A percentile compares a stretch with the other conserved stretches of the same genome.
Conservation (phyloP, 164 flowering plant species). For the Tinospora cordifolia region DNA sequence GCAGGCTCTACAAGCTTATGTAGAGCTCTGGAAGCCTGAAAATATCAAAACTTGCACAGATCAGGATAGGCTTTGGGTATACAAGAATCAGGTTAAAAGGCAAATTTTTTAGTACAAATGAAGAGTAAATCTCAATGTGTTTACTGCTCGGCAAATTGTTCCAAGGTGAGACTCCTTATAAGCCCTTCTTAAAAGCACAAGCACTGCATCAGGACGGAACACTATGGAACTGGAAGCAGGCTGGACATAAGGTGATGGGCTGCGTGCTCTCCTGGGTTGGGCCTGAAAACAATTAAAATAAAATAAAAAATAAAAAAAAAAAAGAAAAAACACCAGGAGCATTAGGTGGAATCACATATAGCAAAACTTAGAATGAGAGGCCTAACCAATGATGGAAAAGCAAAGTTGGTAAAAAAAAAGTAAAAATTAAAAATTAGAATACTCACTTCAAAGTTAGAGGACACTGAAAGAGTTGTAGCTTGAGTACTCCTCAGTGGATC, state of each 20-base stretch:
- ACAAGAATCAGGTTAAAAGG: not conserved
- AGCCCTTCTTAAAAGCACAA: slow-evolving; percentile 66
- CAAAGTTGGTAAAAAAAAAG: not conserved
- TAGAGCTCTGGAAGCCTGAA: slow-evolving; percentile 62
- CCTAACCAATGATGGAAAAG: not conserved
- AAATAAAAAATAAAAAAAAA: no score
- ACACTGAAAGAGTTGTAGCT: slow-evolving; percentile 53
- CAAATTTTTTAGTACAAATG: not conserved
- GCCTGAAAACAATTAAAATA: slow-evolving; percentile 16
- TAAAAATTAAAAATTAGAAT: not conserved
- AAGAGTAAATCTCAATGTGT: slow-evolving; percentile 6
- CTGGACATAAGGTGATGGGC: slow-evolving; percentile 33
- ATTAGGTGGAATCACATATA: no score
- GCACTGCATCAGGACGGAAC: slow-evolving; percentile 63
- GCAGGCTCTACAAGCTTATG: slow-evolving; percentile 50
- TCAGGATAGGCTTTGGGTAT: not conserved
- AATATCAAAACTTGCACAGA: slow-evolving; percentile 1
- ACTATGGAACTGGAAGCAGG: slow-evolving; percentile 48
- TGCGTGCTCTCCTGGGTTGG: slow-evolving; percentile 71
- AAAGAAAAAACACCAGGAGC: no score
- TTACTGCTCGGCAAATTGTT: slow-evolving; percentile 58
- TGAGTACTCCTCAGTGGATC: slow-evolving; percentile 51
- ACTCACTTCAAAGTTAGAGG: slow-evolving; percentile 89
- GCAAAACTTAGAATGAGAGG: no score
- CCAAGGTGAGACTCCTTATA: slow-evolving; percentile 65